phyloP scores from a whole-genome alignment of 257 asterid genomes.

The Cinchona pubescens region DNA sequence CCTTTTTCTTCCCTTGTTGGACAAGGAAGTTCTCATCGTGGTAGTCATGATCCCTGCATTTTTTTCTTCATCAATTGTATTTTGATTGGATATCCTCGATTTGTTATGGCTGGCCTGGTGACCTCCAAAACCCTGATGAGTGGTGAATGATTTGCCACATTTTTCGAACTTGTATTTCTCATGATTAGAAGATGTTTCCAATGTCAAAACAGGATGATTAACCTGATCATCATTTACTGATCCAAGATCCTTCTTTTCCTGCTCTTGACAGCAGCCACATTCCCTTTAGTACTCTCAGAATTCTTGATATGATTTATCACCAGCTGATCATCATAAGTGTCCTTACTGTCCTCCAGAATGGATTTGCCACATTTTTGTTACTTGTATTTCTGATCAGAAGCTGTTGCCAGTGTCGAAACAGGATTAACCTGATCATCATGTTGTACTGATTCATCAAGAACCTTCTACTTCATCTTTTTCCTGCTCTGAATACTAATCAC shows the following conservation, averaged over 20 bases:
- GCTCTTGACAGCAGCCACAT: conserved; percentile 13
- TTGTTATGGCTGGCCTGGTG: conserved; percentile 47
- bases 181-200: conserved; percentile 7
- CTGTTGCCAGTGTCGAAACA: no score
- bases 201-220: not conserved
- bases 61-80: conserved; percentile 17
- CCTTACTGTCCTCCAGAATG: conserved; percentile 7
- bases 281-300: not conserved
- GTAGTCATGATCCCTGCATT: no score
- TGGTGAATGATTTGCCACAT: conserved; percentile 33
- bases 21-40: no score
- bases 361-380: no score
- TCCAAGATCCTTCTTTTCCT: conserved; percentile 34
- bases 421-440: not conserved
- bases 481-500: conserved; percentile 15
- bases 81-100: conserved; percentile 22
- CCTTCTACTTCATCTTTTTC: conserved; percentile 38
- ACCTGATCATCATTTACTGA: conserved; percentile 17
- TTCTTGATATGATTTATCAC: not conserved
- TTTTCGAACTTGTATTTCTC: conserved; percentile 30
- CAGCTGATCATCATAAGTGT: not conserved
- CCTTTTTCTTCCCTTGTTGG: no score
- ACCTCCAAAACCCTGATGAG: conserved; percentile 48
- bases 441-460: conserved; percentile 19
- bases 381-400: conserved; percentile 29